A percentile compares a stretch with the other conserved stretches of the same genome.
phyloP scores from a whole-genome alignment of 1,284 basidiomycete species.

The Malassezia furfur region DNA sequence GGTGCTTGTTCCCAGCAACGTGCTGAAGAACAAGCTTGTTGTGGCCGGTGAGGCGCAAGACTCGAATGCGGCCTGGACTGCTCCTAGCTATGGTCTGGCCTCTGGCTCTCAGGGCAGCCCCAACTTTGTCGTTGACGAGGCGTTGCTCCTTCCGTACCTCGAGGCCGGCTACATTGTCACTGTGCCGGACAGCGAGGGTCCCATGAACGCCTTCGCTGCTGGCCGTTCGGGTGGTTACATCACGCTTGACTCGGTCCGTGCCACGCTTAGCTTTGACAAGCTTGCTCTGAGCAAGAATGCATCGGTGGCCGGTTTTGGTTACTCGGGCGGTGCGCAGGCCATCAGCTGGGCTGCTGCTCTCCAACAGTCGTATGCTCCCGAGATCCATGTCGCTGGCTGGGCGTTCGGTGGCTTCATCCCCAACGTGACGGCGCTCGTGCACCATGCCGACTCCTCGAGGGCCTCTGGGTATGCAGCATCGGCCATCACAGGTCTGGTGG shows the following conservation, averaged over 20 bases:
- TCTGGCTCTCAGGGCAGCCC: not conserved
- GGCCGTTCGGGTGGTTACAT: constrained; percentile 27
- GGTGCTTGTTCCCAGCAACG: constrained; percentile 25
- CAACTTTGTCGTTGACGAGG: not conserved
- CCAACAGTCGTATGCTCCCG: constrained; percentile 24
- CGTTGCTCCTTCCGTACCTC: constrained; percentile 21
- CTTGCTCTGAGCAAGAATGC: constrained; percentile 21
- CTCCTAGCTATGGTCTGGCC: constrained; percentile 11
- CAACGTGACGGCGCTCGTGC: not conserved
- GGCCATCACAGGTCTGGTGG: constrained; percentile 24
- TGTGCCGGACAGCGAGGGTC: constrained; percentile 33
- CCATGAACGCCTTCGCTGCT: constrained; percentile 29
- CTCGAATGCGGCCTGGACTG: constrained; percentile 22
- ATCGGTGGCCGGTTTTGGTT: constrained; percentile 28
- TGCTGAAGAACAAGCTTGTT: constrained; percentile 23
- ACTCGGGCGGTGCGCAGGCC: constrained; percentile 36
- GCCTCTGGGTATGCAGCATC: constrained; percentile 31
- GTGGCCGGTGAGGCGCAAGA: constrained; percentile 22
- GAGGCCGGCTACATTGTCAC: constrained; percentile 28
- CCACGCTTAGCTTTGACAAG: constrained; percentile 23
- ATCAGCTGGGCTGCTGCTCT: constrained; percentile 31
- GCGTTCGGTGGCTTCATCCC: not conserved
- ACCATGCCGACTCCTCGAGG: not conserved
- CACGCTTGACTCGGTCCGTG: constrained; percentile 30
- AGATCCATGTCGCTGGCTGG: constrained; percentile 16